Evolutionary conservation across 2,329 filamentous ascomycete genomes (phyloP).

Genomic region (Fusarium chuoi): DNA sequence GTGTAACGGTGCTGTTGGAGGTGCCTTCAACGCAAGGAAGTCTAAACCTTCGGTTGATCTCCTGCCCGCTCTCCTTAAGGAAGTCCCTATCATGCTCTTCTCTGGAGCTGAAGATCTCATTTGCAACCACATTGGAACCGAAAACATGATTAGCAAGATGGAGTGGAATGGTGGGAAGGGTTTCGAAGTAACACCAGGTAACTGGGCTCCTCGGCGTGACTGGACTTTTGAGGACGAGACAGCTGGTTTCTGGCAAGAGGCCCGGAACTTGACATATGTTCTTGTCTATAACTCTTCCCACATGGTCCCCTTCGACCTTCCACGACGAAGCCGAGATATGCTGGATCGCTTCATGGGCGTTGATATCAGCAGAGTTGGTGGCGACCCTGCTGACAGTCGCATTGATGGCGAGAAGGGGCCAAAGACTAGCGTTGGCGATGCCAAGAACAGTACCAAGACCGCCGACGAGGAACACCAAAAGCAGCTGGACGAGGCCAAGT

Average conservation of each 20-base stretch:
- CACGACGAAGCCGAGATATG: constrained; percentile 91
- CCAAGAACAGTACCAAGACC: constrained; percentile 67
- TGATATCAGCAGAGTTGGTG: constrained; percentile 89
- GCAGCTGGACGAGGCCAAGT: constrained; percentile 82
- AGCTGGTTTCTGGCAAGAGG: constrained; percentile 93
- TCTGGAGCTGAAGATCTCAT: constrained; percentile 95
- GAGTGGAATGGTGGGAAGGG: constrained; percentile 91
- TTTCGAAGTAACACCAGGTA: constrained; percentile 87
- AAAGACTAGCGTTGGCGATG: constrained; percentile 79
- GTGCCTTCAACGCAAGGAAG: constrained; percentile 74
- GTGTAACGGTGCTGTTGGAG: constrained; percentile 82
- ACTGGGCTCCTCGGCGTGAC: constrained; percentile 89
- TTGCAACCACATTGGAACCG: constrained; percentile 96
- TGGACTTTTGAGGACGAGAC: constrained; percentile 93
- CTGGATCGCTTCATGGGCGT: constrained; percentile 95
- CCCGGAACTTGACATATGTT: constrained; percentile 94
- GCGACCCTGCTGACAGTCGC: constrained; percentile 77
- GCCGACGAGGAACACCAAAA: constrained; percentile 67
- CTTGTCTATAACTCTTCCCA: constrained; percentile 95
- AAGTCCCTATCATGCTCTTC: constrained; percentile 86
- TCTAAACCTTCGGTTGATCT: constrained; percentile 79
- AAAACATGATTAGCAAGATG: constrained; percentile 89
- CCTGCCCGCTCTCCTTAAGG: constrained; percentile 79
- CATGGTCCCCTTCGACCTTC: constrained; percentile 97
- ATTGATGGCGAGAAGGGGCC: constrained; percentile 88